Base-by-base conservation (phyloP, 768 basidiomycete genomes). In the Exsudoporus frostii region DNA sequence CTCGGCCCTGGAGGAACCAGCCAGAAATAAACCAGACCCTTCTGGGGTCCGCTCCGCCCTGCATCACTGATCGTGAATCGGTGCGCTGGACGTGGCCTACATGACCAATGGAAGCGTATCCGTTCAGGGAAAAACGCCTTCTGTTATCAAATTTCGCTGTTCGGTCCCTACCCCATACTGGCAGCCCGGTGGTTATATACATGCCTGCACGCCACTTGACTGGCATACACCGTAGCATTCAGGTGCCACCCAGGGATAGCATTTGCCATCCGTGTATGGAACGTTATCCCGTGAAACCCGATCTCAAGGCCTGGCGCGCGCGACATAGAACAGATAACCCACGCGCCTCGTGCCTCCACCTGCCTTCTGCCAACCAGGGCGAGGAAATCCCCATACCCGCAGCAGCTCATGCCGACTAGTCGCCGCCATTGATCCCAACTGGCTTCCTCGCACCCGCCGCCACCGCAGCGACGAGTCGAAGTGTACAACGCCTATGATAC, bases 401-500 rank as follows among this genome's bases (percentile, higher is more conserved):
- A 27, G 10, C 20, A 34, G 7, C 30, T 25, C 27, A 7, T 39
- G 54, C 53, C 59, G 50, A 50, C 39, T 36, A 24, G n/a, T 45
- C 53, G 50, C 53, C 53, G 60, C 52, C 36, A 42, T 37, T 29
- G 32, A 41, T 27, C 41, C 1, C 33, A 43, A 7, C 1, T 39
- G 5, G 46, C 63, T 64, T 61, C 64, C 57, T 51, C 59, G 48
- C 48, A 43, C 54, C 64, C 64, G 64, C 34, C 42, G 64, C 64
- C 64, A 65, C 65, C 64, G 64, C 65, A 61, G 0, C 36, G 51
- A 48, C 45, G 38, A 40, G 6, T 25, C 43, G 29, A 61, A 51
- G 24, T 19, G 20, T 27, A 29, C 39, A 37, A 22, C 37, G 56
- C 50, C 59, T n/a, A n/a, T n/a, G n/a, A 53, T 53, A 13, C 45